Percentiles rank a stretch among this genome's conserved stretches.
These are phyloP conservation scores for Globisporangium mamillatum DNA, from an alignment of 352 stramenopile genomes.

Conservation along the genomic window DNA sequence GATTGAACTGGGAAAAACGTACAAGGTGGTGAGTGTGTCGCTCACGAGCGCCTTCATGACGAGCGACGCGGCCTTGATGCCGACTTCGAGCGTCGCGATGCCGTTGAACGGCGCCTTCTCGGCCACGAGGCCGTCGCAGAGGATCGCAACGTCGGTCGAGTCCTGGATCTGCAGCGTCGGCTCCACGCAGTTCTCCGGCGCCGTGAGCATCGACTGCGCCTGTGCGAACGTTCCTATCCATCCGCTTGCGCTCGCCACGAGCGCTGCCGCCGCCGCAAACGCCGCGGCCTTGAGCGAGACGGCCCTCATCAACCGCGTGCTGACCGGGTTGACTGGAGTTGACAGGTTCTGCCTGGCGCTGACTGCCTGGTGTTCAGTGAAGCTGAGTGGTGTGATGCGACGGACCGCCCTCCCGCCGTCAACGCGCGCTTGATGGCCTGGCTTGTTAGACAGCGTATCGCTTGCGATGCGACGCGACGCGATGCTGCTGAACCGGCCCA, in stretches of 20 bases:
- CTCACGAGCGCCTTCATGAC: constrained; percentile 19
- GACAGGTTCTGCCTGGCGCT: background rate
- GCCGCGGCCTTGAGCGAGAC: background rate
- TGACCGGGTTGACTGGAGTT: background rate
- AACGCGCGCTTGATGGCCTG: background rate
- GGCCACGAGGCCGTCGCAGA: constrained; percentile 3
- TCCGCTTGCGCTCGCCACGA: background rate
- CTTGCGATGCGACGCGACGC: background rate
- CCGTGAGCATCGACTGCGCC: constrained; percentile 17
- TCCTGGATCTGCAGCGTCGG: constrained; percentile 16
- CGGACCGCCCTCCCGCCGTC: background rate
- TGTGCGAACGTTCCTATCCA: background rate
- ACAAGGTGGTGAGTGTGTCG: constrained; percentile 16
- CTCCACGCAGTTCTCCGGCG: constrained; percentile 11
- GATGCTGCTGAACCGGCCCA: background rate
- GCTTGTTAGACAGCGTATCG: background rate
- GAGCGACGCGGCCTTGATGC: constrained; percentile 10
- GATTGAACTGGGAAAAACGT: background rate
- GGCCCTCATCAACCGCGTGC: background rate
- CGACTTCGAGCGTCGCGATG: constrained; percentile 15
- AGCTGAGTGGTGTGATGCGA: background rate
- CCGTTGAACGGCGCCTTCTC: constrained; percentile 9
- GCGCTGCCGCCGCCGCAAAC: background rate
- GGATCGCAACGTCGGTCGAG: constrained; percentile 14
- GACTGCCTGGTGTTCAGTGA: background rate